phyloP scores from a whole-genome alignment of 2,329 filamentous ascomycete genomes.

The Trematosphaeria pertusa region DNA sequence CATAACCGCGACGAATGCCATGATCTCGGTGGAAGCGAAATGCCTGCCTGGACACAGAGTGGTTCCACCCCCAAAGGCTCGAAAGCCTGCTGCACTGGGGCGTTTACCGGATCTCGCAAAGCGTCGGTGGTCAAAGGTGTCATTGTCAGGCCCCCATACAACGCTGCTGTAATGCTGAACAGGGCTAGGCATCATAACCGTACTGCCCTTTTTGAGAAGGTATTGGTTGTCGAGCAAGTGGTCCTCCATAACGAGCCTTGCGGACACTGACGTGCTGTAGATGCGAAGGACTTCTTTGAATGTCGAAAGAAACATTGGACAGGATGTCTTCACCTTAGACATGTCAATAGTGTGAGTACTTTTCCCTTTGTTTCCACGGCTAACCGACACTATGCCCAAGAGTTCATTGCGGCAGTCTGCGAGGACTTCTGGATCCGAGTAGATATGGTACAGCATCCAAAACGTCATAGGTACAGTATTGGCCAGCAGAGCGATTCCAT shows the following conservation, averaged over 20 bases:
- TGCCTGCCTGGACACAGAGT: conserved; percentile 42
- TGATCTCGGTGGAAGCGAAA: conserved; percentile 39
- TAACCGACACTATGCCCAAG: not conserved
- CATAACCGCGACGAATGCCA: conserved; percentile 31
- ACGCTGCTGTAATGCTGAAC: conserved; percentile 31
- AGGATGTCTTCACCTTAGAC: conserved; percentile 40
- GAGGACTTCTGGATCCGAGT: conserved; percentile 38
- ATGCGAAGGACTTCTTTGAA: conserved; percentile 51
- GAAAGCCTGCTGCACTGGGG: conserved; percentile 25
- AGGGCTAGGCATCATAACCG: conserved; percentile 35
- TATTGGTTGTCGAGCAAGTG: conserved; percentile 33
- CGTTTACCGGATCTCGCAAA: conserved; percentile 21
- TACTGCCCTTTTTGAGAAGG: conserved; percentile 41
- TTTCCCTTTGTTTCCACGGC: conserved; percentile 3
- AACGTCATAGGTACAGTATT: conserved; percentile 48
- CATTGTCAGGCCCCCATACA: conserved; percentile 35
- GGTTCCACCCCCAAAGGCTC: conserved; percentile 37
- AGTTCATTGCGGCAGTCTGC: conserved; percentile 30
- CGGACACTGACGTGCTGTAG: conserved; percentile 39
- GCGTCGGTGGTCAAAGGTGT: conserved; percentile 38
- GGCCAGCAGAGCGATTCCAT: conserved; percentile 43
- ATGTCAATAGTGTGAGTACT: conserved; percentile 32
- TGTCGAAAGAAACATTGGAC: conserved; percentile 47
- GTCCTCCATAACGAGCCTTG: conserved; percentile 41
- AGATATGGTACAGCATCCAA: conserved; percentile 48